phyloP scores from a whole-genome alignment of 352 stramenopile genomes.

The Phytophthora syringae region DNA sequence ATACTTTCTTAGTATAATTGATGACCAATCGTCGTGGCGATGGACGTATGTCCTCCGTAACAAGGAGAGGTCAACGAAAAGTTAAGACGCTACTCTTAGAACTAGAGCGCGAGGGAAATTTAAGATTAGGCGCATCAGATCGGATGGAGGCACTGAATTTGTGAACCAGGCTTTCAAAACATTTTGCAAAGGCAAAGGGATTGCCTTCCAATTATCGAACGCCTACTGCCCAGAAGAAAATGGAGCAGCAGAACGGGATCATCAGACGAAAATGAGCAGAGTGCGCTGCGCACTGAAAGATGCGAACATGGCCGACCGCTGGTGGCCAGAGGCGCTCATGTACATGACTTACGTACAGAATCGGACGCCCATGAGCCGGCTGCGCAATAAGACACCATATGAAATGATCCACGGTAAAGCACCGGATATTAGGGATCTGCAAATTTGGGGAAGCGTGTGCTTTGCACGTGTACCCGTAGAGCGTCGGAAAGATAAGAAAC shows the following conservation, averaged over 20 bases:
- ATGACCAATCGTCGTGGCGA: neutral
- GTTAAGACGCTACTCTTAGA: too few species aligned
- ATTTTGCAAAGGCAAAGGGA: too few species aligned
- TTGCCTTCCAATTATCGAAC: too few species aligned
- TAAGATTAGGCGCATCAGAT: constrained; percentile 9
- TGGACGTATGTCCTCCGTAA: too few species aligned
- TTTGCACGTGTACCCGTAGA: constrained; percentile 5
- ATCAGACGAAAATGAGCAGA: too few species aligned
- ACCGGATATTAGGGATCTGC: neutral
- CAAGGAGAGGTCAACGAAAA: too few species aligned
- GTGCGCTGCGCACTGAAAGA: too few species aligned
- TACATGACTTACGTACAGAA: constrained; percentile 24
- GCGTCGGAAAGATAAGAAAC: too few species aligned
- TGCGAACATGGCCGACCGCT: constrained; percentile 2
- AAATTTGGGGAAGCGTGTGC: constrained; percentile 4
- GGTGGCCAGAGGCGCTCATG: constrained; percentile 19
- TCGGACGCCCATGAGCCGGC: neutral
- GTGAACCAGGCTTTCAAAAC: constrained; percentile 16
- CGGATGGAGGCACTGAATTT: constrained; percentile 19
- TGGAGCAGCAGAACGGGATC: too few species aligned
- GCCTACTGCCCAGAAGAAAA: too few species aligned
- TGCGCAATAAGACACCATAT: constrained; percentile 8
- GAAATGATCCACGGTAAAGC: constrained; percentile 3
- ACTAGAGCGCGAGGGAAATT: constrained; percentile 11
- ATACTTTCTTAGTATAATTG: neutral